Conservation (phyloP, 805 yeast species). For the Lipomyces yamanashiensis region DNA sequence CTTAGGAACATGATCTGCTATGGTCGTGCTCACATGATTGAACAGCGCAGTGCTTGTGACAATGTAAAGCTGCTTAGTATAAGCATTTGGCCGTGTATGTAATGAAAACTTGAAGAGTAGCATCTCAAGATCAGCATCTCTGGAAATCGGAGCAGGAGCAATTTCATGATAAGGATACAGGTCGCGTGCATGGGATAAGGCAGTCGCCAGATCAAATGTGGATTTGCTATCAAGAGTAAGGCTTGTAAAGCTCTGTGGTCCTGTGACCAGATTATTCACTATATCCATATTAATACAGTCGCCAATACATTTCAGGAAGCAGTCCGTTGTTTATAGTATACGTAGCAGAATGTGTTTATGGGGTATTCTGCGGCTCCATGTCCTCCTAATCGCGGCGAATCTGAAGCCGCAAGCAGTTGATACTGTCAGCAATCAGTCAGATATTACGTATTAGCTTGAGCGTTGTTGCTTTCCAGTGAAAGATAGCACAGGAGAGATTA, state of each 20-base stretch:
- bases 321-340: too few species aligned
- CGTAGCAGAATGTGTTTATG: neutral
- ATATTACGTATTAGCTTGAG: too few species aligned
- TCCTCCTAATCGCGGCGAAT: too few species aligned
- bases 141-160: neutral
- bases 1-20: neutral
- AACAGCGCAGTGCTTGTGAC: neutral
- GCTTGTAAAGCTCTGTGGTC: neutral
- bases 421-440: too few species aligned
- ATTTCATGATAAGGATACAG: conserved; percentile 12
- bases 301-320: too few species aligned
- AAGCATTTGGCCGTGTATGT: neutral
- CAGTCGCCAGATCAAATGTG: neutral
- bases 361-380: too few species aligned
- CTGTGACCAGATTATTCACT: neutral
- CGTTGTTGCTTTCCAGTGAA: too few species aligned
- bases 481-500: too few species aligned
- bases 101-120: neutral
- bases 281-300: neutral
- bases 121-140: neutral
- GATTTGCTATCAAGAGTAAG: neutral
- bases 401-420: too few species aligned
- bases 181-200: conserved; percentile 12
- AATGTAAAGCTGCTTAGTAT: conserved; percentile 1
- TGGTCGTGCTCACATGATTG: neutral